These are phyloP conservation scores for Saksenaea oblongispora DNA, from an alignment of 371 early-diverging fungal species.

Conservation along the genomic window DNA sequence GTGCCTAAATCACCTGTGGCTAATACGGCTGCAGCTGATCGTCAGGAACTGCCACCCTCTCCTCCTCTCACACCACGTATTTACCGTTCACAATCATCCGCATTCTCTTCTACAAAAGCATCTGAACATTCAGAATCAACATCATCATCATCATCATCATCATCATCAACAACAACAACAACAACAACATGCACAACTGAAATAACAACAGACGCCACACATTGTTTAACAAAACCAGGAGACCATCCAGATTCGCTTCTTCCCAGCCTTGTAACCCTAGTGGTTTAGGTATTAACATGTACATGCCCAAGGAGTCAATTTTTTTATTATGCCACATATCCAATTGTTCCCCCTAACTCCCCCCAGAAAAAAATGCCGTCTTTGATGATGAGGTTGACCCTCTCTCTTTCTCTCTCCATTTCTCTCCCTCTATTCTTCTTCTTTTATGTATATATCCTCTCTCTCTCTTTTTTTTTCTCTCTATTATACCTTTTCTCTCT, in stretches of 20 bases:
- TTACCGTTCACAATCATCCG: constrained; percentile 15
- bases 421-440: not conserved
- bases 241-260: constrained; percentile 11
- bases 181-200: constrained; percentile 6
- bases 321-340: constrained; percentile 2
- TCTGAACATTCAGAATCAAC: constrained; percentile 13
- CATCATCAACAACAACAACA: no score
- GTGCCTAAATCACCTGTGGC: not conserved
- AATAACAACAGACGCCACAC: constrained; percentile 10
- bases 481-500: not conserved
- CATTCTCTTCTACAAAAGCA: constrained; percentile 1
- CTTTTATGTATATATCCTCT: not conserved
- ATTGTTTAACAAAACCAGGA: not conserved
- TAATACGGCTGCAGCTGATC: not conserved
- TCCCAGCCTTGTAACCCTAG: constrained; percentile 9
- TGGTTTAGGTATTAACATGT: constrained; percentile 10
- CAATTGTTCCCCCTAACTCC: not conserved
- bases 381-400: constrained; percentile 14
- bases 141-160: no score
- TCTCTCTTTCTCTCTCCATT: not conserved
- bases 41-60: constrained; percentile 9
- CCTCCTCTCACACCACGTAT: constrained; percentile 15
- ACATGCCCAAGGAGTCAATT: not conserved
- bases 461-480: not conserved
- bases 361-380: not conserved